These are phyloP conservation scores for Coemansia furcata DNA, from an alignment of 192 early-diverging fungal genomes.

Conservation along the genomic window DNA sequence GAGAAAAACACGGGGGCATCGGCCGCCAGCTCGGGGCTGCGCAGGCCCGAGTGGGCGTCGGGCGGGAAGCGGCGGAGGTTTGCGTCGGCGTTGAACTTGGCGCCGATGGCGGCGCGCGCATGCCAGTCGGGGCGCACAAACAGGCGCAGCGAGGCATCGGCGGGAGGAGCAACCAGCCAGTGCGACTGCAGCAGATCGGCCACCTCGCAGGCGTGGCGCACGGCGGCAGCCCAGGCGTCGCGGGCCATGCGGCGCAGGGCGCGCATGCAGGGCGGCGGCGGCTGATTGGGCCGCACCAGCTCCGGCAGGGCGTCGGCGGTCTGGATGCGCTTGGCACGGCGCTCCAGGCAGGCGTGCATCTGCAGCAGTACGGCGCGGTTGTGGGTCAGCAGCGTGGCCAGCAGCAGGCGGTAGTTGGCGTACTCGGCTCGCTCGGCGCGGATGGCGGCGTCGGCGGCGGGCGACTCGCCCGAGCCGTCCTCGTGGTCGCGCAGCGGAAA, in stretches of 20 bases:
- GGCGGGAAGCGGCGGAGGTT: constrained; percentile 40
- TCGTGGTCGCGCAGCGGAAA: constrained; percentile 51
- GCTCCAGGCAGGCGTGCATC: constrained; percentile 51
- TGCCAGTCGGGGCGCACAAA: constrained; percentile 51
- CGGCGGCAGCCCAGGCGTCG: constrained; percentile 42
- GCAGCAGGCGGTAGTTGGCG: constrained; percentile 51
- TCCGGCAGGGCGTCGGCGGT: neutral
- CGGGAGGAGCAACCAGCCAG: constrained; percentile 43
- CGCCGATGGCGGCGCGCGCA: constrained; percentile 36
- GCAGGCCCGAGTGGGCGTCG: constrained; percentile 10
- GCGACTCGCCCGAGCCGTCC: constrained; percentile 33
- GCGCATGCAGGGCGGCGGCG: constrained; percentile 24
- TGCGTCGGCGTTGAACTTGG: constrained; percentile 47
- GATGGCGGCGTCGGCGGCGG: constrained; percentile 30
- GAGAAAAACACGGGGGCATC: constrained; percentile 36
- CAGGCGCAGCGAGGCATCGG: constrained; percentile 24
- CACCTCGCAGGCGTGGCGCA: constrained; percentile 53
- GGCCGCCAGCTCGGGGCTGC: constrained; percentile 3
- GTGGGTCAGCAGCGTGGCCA: constrained; percentile 44
- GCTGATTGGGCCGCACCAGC: constrained; percentile 39
- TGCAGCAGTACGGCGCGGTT: constrained; percentile 50
- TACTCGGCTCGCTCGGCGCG: constrained; percentile 48
- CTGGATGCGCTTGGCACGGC: constrained; percentile 24
- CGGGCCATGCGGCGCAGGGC: constrained; percentile 40
- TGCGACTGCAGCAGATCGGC: constrained; percentile 49